Conservation (phyloP, 148 eudicot species). For the Diospyros kaki region DNA sequence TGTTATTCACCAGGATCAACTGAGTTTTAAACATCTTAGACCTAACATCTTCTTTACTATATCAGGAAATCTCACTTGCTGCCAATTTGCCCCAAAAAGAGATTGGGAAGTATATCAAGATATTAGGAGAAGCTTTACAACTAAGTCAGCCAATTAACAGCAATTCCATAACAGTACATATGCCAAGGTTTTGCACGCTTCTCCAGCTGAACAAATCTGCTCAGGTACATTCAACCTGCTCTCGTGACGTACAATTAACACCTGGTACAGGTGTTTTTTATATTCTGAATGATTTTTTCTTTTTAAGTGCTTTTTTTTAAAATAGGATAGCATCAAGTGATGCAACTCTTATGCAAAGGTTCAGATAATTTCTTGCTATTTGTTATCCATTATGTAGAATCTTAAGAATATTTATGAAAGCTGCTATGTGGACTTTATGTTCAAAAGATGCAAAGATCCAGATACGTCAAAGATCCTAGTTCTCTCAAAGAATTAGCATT, state of each 20-base stretch:
- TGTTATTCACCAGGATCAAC: not conserved
- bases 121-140: constrained; percentile 96
- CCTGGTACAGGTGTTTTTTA: too few relatives aligned
- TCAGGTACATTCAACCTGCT: constrained; percentile 49
- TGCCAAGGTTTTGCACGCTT: constrained; percentile 97
- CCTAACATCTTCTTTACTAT: constrained; percentile 8
- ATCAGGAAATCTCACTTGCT: constrained; percentile 93
- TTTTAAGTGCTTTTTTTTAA: too few relatives aligned
- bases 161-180: constrained; percentile 95
- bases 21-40: not conserved
- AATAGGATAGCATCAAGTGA: too few relatives aligned
- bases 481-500: too few relatives aligned
- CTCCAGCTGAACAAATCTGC: constrained; percentile 98
- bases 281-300: too few relatives aligned
- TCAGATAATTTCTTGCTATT: too few relatives aligned
- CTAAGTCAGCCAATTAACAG: constrained; percentile 96
- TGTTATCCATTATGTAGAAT: too few relatives aligned
- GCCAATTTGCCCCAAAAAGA: constrained; percentile 97
- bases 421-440: too few relatives aligned
- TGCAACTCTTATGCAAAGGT: too few relatives aligned
- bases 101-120: constrained; percentile 97
- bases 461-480: too few relatives aligned
- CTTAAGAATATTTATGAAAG: too few relatives aligned
- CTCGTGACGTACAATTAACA: not conserved
- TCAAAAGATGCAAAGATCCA: too few relatives aligned